These are phyloP conservation scores for California macrophylla DNA, from an alignment of 441 rosid species.

Conservation along the genomic window DNA sequence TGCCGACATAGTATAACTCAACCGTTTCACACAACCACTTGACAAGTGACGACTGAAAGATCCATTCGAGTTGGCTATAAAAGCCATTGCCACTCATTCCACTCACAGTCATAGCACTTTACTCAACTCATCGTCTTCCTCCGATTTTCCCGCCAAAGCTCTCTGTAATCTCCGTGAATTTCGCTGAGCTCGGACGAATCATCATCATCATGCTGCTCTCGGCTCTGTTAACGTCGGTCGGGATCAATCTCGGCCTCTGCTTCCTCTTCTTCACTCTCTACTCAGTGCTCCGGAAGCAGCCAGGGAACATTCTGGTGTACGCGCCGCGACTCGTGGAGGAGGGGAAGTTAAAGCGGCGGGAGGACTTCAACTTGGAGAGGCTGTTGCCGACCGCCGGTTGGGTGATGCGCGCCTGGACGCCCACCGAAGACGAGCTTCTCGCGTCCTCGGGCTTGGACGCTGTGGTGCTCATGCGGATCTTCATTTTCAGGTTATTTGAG, in stretches of 20 bases:
- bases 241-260: conserved; percentile 81
- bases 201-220: conserved; percentile 53
- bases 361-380: conserved; percentile 48
- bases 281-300: conserved; percentile 74
- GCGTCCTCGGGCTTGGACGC: conserved; percentile 19
- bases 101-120: too few species aligned
- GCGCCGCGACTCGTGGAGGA: conserved; percentile 52
- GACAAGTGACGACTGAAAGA: too few species aligned
- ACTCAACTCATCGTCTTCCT: too few species aligned
- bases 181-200: too few species aligned
- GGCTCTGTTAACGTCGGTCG: conserved; percentile 82
- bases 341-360: conserved; percentile 24
- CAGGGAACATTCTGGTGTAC: conserved; percentile 49
- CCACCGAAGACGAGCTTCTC: conserved; percentile 18
- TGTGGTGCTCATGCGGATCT: conserved; percentile 21
- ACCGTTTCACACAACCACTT: too few species aligned
- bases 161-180: too few species aligned
- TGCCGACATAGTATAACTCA: too few species aligned
- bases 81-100: too few species aligned
- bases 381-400: conserved; percentile 23
- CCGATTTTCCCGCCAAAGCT: too few species aligned
- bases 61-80: too few species aligned
- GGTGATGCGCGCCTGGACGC: conserved; percentile 22
- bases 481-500: conserved; percentile 19
- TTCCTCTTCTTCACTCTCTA: conserved; percentile 61